Evolutionary conservation across 192 early-diverging fungal genomes (phyloP), one percentile per base, ranked within the genome.

Genomic region (Dimargaris cristalligena): DNA sequence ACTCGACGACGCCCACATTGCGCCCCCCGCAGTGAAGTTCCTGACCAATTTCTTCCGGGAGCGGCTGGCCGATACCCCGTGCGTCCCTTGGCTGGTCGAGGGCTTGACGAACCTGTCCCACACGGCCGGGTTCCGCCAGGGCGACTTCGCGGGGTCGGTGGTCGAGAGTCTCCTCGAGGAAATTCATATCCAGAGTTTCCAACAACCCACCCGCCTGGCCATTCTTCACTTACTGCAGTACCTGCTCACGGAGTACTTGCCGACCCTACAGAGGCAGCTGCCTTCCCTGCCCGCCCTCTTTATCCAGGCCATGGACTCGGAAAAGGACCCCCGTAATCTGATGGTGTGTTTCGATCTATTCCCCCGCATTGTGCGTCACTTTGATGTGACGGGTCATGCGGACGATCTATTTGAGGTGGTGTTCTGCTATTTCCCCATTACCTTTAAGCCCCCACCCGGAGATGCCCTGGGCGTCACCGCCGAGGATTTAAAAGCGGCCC

Each of bases 391-490:
- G 22, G 66, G 78, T 18, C 76, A 90, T 63, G 77, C 85, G 0
- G 91, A 94, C 76, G 91, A 93, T 63, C 64, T 99, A 44, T 98
- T 97, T 67, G 92, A 97, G 63, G 83, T 96, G 28, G 80, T 92
- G 41, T 99, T 96, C 59, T 98, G 94, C 74, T 99, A 99, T 74
- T 99, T 99, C 62, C 97, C 97, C 4, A 97, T 99, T 66, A 97
- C 95, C 4, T 99, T 99, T 67, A 88, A 88, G 72, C 85, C 92
- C 20, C 87, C 92, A 0, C 89, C 91, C 14, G 88, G 91, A 66
- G 95, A 99, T 77, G 82, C 89, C 13, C 88, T 91, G 52, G 90
- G 90, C 22, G 93, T 99, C 44, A 90, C 97, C 28, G 75, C 95
- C 16, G 91, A 92, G 30, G 79, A 92, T 74, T 71, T 99, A 31